Base-by-base conservation (phyloP, 1,139 yeast species). In the Magnusiomyces sp. region DNA sequence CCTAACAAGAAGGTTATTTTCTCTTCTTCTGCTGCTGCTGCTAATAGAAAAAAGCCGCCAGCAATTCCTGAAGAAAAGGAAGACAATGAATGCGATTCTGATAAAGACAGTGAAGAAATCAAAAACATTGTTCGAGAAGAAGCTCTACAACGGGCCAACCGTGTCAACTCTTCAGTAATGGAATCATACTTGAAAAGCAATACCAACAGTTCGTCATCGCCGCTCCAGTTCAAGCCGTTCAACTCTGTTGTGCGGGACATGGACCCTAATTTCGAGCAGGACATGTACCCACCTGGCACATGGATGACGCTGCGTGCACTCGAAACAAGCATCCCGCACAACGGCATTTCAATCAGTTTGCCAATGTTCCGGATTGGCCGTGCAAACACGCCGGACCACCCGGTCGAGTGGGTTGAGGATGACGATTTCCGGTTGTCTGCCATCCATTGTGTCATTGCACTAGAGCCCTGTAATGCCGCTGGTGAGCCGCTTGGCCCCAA, bases 381-480 rank as follows among this genome's bases (percentile, higher is more conserved):
- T 29, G 73, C 74, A 10, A 64, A 72, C 2, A 52, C 50, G 19
- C 53, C 54, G 1, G 58, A 56, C 11, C 46, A 47, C 14, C 52
- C 50, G n/a, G 54, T 58, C 11, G 81, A 77, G 46, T 72, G 77
- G 1, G 79, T 85, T 53, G 76, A 88, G 14, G 71, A 75, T 40
- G 96, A 89, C 41, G 59, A 83, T 77, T 23, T 23, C 57, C 70
- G 96, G 47, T 75, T 90, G 59, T 89, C 97, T 1, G 85, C 88
- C 56, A 73, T 83, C 2, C 97, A 92, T 63, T 89, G 97, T 62
- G 71, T 81, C 39, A 69, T 92, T 14, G 62, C 73, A 49, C 78
- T 81, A 58, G 74, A 76, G 53, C 70, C 84, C 13, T 43, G 29
- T 16, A 39, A 40, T 11, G 31, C 42, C 5, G 29, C 17, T 2